Evolutionary conservation across 495 filamentous ascomycete genomes (phyloP).

Genomic region (Tuber borchii): DNA sequence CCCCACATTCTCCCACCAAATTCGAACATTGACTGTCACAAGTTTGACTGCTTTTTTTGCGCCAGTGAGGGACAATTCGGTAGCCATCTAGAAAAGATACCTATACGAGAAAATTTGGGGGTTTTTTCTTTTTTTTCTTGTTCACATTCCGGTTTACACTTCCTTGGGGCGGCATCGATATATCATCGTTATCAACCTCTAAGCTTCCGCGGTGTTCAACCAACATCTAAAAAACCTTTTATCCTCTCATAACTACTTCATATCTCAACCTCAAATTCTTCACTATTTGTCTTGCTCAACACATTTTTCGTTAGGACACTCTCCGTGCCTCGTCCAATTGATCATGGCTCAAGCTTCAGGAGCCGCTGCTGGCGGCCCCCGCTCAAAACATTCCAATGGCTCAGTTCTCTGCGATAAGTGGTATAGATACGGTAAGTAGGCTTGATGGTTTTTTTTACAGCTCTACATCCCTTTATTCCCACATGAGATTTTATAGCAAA

Average conservation of each 20-base stretch:
- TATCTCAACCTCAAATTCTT: not conserved
- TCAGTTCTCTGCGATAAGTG: conserved; percentile 25
- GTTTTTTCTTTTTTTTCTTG: not conserved
- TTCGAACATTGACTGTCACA: not conserved
- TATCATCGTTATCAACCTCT: not conserved
- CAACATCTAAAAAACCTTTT: not conserved
- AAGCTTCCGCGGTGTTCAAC: not conserved
- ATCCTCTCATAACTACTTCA: not conserved
- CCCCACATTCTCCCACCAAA: not conserved
- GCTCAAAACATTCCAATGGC: conserved; percentile 12
- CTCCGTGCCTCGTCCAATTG: not conserved
- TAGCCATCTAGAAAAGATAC: not conserved
- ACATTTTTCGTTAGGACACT: not conserved
- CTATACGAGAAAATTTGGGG: not conserved
- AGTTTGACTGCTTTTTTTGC: not conserved
- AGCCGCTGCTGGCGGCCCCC: not conserved
- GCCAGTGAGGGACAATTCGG: not conserved
- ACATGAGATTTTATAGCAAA: not conserved
- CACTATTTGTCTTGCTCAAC: not conserved
- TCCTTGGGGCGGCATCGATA: not conserved
- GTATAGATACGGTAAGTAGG: conserved; percentile 16
- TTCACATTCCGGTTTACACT: not conserved
- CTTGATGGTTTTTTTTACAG: not conserved
- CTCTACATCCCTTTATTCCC: not conserved
- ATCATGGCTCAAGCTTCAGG: not conserved